Evolutionary conservation across 2,329 filamentous ascomycete genomes (phyloP).

Genomic region (Rhinocladiella mackenziei): DNA sequence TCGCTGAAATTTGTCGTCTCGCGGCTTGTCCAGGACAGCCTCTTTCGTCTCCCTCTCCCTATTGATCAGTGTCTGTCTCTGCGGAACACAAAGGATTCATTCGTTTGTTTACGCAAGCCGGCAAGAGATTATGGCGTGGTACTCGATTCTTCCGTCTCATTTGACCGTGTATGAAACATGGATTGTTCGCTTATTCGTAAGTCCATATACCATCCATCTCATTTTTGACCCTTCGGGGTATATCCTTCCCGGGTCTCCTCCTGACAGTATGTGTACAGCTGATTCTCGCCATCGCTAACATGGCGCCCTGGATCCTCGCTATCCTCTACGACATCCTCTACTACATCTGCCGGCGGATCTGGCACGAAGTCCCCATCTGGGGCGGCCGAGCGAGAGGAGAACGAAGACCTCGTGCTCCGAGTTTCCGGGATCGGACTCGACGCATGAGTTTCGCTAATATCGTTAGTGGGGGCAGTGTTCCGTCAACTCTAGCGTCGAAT

Average conservation of each 20-base stretch:
- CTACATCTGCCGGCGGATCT: slow-evolving; percentile 56
- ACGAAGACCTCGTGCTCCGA: slow-evolving; percentile 58
- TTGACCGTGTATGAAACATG: slow-evolving; percentile 58
- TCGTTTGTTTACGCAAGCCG: not conserved
- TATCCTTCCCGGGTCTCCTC: not conserved
- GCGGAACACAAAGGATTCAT: no score
- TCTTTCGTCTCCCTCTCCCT: no score
- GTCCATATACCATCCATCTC: slow-evolving; percentile 29
- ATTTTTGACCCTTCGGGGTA: not conserved
- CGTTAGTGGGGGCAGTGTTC: slow-evolving; percentile 2
- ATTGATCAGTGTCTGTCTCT: no score
- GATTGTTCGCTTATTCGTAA: slow-evolving; percentile 60
- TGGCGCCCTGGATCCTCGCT: slow-evolving; percentile 60
- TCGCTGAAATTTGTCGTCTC: not conserved
- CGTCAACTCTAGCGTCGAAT: not conserved
- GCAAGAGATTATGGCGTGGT: slow-evolving; percentile 57
- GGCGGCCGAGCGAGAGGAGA: slow-evolving; percentile 60
- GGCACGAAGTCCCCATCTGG: slow-evolving; percentile 57
- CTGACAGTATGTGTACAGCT: slow-evolving; percentile 51
- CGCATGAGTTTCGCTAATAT: slow-evolving; percentile 23
- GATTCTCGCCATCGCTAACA: slow-evolving; percentile 56
- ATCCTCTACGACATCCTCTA: slow-evolving; percentile 61
- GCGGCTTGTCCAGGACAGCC: not conserved
- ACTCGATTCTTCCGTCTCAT: slow-evolving; percentile 60
- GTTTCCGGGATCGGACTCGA: slow-evolving; percentile 47